A percentile compares a stretch with the other conserved stretches of the same genome.
These are phyloP conservation scores for Colletotrichum plurivorum DNA, from an alignment of 2,329 filamentous ascomycete species.

Conservation along the genomic window DNA sequence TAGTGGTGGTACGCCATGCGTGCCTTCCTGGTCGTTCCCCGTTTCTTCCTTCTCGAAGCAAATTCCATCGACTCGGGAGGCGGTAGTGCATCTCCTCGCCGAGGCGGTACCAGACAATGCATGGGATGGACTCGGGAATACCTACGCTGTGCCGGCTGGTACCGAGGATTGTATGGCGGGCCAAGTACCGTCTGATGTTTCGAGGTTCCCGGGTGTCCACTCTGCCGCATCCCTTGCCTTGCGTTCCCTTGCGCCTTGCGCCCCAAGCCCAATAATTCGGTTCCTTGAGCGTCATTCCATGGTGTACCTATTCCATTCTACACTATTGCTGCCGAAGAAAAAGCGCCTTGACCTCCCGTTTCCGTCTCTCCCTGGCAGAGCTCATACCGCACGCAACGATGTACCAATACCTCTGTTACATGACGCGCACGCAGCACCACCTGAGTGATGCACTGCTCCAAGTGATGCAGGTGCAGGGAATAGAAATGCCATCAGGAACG, in stretches of 20 bases:
- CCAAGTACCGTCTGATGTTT: constrained; percentile 31
- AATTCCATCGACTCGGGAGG: constrained; percentile 20
- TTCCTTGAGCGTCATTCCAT: too few species aligned
- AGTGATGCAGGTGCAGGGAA: constrained; percentile 7
- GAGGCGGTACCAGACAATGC: too few species aligned
- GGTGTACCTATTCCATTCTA: too few species aligned
- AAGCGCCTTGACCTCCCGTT: constrained; percentile 9
- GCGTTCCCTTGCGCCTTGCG: too few species aligned
- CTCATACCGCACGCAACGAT: neutral
- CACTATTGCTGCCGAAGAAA: too few species aligned
- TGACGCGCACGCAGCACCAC: too few species aligned
- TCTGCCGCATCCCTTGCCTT: constrained; percentile 21
- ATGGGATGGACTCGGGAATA: neutral
- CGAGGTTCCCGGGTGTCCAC: constrained; percentile 14
- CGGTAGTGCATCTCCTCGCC: neutral
- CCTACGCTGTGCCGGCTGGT: neutral
- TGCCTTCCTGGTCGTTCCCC: constrained; percentile 23
- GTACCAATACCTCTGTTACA: neutral
- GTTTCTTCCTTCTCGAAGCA: constrained; percentile 40
- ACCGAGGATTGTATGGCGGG: neutral
- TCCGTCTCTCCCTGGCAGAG: neutral
- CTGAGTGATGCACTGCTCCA: neutral
- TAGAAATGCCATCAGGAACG: constrained; percentile 11
- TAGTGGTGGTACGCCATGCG: constrained; percentile 5
- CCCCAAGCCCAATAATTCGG: constrained; percentile 19